Conservation (phyloP, 306 rosid species). For the Cucumis melo region DNA sequence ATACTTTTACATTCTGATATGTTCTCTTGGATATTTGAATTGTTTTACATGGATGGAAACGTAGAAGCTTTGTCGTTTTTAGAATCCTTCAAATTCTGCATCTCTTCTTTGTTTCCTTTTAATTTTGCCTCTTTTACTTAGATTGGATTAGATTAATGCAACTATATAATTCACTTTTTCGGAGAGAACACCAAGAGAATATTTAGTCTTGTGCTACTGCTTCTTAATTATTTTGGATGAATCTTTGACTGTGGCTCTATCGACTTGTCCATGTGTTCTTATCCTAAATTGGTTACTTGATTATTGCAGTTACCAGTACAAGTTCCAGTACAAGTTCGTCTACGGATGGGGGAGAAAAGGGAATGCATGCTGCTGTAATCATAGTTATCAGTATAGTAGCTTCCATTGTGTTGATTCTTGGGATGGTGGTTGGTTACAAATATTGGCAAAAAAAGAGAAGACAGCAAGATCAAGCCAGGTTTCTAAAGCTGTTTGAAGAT, state of each 20-base stretch:
- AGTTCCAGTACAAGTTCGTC: slow-evolving; percentile 16
- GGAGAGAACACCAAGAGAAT: not conserved
- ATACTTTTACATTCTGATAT: not conserved
- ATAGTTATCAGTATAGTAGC: slow-evolving; percentile 30
- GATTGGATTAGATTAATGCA: not conserved
- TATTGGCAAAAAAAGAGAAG: slow-evolving; percentile 70
- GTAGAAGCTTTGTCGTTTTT: not conserved
- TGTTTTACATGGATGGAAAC: not conserved
- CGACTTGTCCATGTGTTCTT: not conserved
- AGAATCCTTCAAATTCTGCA: not conserved
- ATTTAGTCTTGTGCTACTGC: too few species aligned
- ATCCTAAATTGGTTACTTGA: not conserved
- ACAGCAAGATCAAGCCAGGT: slow-evolving; percentile 63
- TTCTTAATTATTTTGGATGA: not conserved
- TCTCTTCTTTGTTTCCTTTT: not conserved
- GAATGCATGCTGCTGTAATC: slow-evolving; percentile 28
- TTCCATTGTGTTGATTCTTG: slow-evolving; percentile 18
- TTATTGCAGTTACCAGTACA: slow-evolving; percentile 35
- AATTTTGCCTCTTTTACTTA: not conserved
- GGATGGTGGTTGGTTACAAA: slow-evolving; percentile 36
- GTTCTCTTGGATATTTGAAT: not conserved
- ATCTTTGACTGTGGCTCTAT: not conserved
- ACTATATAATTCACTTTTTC: not conserved
- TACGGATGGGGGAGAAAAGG: slow-evolving; percentile 17
- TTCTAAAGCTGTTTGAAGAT: slow-evolving; percentile 61